These are phyloP conservation scores for Fusarium nodosum DNA, from an alignment of 2,329 filamentous ascomycete species.

Conservation along the genomic window DNA sequence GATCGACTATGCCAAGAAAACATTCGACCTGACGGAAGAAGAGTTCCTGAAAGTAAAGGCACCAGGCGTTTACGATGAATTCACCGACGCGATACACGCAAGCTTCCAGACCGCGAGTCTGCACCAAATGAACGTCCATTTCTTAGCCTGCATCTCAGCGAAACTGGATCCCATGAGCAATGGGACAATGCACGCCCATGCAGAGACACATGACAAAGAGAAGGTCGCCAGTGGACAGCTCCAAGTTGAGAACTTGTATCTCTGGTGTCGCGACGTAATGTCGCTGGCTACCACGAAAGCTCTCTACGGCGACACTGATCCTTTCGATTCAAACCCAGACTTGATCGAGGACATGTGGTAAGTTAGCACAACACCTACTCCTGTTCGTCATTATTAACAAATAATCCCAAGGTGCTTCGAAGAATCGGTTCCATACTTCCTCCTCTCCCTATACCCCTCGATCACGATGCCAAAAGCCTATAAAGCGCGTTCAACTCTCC, in stretches of 20 bases:
- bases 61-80: conserved; percentile 42
- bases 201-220: conserved; percentile 32
- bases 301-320: conserved; percentile 61
- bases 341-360: conserved; percentile 44
- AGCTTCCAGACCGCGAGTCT: conserved; percentile 54
- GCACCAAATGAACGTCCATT: conserved; percentile 47
- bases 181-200: conserved; percentile 4
- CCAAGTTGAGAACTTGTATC: conserved; percentile 55
- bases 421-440: conserved; percentile 44
- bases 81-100: conserved; percentile 52
- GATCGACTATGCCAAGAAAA: conserved; percentile 54
- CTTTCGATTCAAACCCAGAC: conserved; percentile 50
- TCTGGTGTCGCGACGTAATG: conserved; percentile 57
- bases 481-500: conserved; percentile 46
- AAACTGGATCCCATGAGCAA: conserved; percentile 33
- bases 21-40: conserved; percentile 55
- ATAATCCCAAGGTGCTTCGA: conserved; percentile 41
- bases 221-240: conserved; percentile 32
- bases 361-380: background rate
- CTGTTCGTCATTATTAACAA: conserved; percentile 1
- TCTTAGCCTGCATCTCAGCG: conserved; percentile 29
- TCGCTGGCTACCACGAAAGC: conserved; percentile 56
- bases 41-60: conserved; percentile 46
- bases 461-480: conserved; percentile 52
- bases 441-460: conserved; percentile 52